These are phyloP conservation scores for Camellia lanceoleosa DNA, from an alignment of 148 eudicot species.

Conservation along the genomic window DNA sequence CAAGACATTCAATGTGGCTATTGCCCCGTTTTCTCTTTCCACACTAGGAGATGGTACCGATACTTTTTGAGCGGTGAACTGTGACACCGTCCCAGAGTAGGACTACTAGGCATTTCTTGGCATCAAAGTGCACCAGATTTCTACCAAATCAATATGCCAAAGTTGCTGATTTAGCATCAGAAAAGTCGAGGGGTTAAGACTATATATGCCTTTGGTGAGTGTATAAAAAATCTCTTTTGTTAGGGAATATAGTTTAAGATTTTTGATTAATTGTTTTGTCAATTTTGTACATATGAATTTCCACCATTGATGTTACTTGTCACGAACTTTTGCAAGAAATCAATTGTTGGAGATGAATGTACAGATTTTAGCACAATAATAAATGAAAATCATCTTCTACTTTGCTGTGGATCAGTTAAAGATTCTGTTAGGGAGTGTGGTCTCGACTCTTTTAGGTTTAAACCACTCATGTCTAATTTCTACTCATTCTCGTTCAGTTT, in stretches of 20 bases:
- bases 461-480: too few species aligned
- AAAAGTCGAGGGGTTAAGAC: background rate
- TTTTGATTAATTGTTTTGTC: background rate
- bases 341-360: conserved; percentile 6
- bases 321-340: background rate
- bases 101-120: background rate
- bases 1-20: conserved; percentile 72
- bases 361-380: background rate
- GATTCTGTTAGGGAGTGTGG: too few species aligned
- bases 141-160: background rate
- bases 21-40: conserved; percentile 89
- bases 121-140: background rate
- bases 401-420: background rate
- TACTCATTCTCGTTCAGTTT: too few species aligned
- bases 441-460: too few species aligned
- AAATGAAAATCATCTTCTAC: background rate
- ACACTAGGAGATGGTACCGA: conserved; percentile 68
- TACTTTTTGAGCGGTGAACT: conserved; percentile 36
- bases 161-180: conserved; percentile 10
- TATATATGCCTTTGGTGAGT: background rate
- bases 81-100: background rate
- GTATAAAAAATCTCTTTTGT: background rate
- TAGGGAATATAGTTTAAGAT: background rate
- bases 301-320: background rate
- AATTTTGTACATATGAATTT: background rate